These are phyloP conservation scores for Pseudopithomyces maydicus DNA, from an alignment of 2,329 filamentous ascomycete species.

Conservation along the genomic window DNA sequence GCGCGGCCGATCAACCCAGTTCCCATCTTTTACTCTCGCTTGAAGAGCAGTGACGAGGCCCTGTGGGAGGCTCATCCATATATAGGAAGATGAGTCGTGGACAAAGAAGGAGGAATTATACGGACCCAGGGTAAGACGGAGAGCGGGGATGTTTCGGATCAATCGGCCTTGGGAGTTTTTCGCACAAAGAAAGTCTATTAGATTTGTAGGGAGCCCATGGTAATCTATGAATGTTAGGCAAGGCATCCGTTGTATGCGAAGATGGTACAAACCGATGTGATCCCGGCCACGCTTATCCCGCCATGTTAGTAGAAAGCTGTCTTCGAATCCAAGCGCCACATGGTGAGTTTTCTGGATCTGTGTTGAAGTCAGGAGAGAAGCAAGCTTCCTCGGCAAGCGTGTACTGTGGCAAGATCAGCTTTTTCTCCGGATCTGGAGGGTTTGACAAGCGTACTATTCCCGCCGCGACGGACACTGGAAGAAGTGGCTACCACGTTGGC, in stretches of 20 bases:
- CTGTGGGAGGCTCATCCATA: slow-evolving; percentile 40
- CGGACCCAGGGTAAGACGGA: slow-evolving; percentile 37
- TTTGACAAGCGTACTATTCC: slow-evolving; percentile 28
- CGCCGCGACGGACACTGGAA: slow-evolving; percentile 35
- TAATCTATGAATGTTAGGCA: slow-evolving; percentile 14
- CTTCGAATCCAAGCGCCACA: slow-evolving; percentile 37
- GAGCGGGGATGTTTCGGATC: slow-evolving; percentile 27
- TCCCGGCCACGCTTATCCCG: slow-evolving; percentile 29
- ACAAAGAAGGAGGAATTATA: slow-evolving; percentile 41
- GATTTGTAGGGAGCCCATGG: slow-evolving; percentile 28
- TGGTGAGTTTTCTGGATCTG: slow-evolving; percentile 33
- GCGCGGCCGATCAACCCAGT: slow-evolving; percentile 37
- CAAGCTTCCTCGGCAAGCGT: slow-evolving; percentile 34
- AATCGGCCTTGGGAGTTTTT: slow-evolving; percentile 13
- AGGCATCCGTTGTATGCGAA: background rate
- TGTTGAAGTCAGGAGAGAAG: slow-evolving; percentile 25
- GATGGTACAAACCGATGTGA: slow-evolving; percentile 22
- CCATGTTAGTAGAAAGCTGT: slow-evolving; percentile 43
- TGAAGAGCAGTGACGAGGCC: slow-evolving; percentile 30
- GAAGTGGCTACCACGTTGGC: slow-evolving; percentile 42
- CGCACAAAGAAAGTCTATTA: slow-evolving; percentile 31
- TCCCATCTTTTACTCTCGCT: slow-evolving; percentile 31
- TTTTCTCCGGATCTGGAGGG: background rate
- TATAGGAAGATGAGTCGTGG: slow-evolving; percentile 31
- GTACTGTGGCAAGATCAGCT: slow-evolving; percentile 20